Percentiles rank a stretch among this genome's conserved stretches.
phyloP scores from a whole-genome alignment of 139 green algal genomes.

The Eudorina sp. region DNA sequence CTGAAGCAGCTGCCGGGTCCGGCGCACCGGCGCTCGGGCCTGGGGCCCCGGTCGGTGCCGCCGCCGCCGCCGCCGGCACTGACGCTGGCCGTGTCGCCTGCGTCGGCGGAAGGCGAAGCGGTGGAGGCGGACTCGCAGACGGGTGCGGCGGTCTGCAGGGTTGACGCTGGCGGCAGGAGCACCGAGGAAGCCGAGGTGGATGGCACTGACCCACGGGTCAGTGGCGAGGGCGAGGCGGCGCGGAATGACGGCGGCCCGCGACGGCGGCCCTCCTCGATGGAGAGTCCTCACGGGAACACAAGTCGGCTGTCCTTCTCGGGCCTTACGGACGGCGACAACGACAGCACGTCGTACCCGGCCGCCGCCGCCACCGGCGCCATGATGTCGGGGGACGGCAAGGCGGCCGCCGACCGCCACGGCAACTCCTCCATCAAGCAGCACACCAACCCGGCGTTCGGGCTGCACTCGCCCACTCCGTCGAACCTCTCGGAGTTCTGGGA shows the following conservation, averaged over 20 bases:
- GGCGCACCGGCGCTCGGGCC: too few species aligned
- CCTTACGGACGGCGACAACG: conserved; percentile 29
- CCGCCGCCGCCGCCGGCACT: background rate
- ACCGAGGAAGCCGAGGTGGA: background rate
- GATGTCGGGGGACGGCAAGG: background rate
- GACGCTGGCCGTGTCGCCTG: background rate
- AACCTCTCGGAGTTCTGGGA: conserved; percentile 46
- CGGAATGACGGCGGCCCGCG: background rate
- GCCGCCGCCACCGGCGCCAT: background rate
- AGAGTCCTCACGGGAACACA: background rate
- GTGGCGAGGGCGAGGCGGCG: background rate
- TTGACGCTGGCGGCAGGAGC: background rate
- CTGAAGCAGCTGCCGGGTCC: background rate
- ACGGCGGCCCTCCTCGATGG: background rate
- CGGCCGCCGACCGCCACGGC: conserved; percentile 1
- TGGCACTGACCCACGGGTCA: conserved; percentile 9
- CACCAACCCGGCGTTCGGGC: conserved; percentile 38
- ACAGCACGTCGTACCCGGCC: conserved; percentile 11
- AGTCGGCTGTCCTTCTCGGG: conserved; percentile 10
- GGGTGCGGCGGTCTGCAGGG: background rate
- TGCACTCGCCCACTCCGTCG: conserved; percentile 45
- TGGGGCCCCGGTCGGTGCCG: background rate
- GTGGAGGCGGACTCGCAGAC: background rate
- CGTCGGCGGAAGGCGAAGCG: background rate
- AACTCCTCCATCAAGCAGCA: conserved; percentile 9